phyloP scores from a whole-genome alignment of 139 green algal species.

The Limnomonas spitsbergensis region DNA sequence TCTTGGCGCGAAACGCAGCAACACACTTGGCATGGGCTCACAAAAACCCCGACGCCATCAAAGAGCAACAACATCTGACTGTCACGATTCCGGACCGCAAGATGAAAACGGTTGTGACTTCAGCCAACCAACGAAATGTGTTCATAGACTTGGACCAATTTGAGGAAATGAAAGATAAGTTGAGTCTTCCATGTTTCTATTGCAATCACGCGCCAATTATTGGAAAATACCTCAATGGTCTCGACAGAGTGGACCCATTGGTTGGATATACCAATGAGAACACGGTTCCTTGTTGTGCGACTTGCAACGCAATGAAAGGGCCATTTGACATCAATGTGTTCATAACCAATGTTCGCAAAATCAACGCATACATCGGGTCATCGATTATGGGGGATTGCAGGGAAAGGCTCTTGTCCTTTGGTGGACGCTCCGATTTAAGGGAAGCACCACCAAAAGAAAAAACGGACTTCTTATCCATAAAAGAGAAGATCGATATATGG shows the following conservation, averaged over 20 bases:
- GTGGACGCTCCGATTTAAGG: no score
- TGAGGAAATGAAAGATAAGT: background rate
- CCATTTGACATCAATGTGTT: background rate
- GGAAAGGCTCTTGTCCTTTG: no score
- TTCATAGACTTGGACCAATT: background rate
- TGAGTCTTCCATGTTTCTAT: background rate
- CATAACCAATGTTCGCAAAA: background rate
- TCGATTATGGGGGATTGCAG: no score
- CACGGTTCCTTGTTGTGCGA: background rate
- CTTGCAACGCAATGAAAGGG: conserved; percentile 12
- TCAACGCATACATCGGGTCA: no score
- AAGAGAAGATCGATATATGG: no score
- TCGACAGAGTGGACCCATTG: background rate
- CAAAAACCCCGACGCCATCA: conserved; percentile 1
- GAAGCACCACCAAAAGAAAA: no score
- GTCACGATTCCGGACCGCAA: background rate
- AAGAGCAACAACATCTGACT: background rate
- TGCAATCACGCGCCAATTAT: background rate
- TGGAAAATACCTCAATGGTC: background rate
- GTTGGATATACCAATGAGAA: background rate
- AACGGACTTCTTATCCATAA: no score
- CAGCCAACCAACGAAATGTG: background rate
- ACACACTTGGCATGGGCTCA: conserved; percentile 1
- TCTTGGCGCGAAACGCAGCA: background rate
- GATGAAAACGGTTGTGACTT: background rate